phyloP scores from a whole-genome alignment of 345 rosid species.

The Heritiera fomes region DNA sequence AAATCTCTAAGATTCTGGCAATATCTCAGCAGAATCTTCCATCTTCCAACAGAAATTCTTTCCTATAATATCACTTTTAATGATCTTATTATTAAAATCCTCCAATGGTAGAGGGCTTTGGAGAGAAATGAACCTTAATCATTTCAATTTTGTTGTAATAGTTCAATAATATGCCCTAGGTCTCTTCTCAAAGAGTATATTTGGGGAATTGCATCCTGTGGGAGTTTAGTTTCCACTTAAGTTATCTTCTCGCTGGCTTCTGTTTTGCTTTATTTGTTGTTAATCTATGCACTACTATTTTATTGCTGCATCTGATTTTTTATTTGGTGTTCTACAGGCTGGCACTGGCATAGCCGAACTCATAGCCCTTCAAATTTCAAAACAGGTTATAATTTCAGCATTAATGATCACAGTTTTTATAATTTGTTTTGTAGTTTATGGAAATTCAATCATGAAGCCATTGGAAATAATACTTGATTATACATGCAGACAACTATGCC shows the following conservation, averaged over 20 bases:
- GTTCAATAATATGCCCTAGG: background rate
- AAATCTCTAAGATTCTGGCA: too few relatives aligned
- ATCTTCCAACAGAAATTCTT: background rate
- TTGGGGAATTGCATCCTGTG: background rate
- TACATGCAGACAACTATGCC: slow-evolving; percentile 70
- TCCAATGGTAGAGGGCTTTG: background rate
- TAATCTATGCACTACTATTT: background rate
- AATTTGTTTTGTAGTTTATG: background rate
- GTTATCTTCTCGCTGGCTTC: background rate
- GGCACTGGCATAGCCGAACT: slow-evolving; percentile 97
- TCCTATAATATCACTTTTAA: background rate
- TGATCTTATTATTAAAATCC: background rate
- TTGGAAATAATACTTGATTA: slow-evolving; percentile 10
- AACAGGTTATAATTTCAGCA: slow-evolving; percentile 50
- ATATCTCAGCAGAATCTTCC: too few relatives aligned
- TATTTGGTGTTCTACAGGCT: slow-evolving; percentile 56
- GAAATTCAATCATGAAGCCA: background rate
- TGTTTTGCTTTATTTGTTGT: background rate
- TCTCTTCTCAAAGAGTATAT: background rate
- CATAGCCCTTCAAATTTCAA: slow-evolving; percentile 90
- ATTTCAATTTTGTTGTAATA: background rate
- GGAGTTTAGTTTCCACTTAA: background rate
- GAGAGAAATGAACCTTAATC: background rate
- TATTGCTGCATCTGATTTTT: slow-evolving; percentile 21
- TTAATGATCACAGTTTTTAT: slow-evolving; percentile 12